Conservation (phyloP, 352 stramenopile species). For the Phytophthora chlamydospora region DNA sequence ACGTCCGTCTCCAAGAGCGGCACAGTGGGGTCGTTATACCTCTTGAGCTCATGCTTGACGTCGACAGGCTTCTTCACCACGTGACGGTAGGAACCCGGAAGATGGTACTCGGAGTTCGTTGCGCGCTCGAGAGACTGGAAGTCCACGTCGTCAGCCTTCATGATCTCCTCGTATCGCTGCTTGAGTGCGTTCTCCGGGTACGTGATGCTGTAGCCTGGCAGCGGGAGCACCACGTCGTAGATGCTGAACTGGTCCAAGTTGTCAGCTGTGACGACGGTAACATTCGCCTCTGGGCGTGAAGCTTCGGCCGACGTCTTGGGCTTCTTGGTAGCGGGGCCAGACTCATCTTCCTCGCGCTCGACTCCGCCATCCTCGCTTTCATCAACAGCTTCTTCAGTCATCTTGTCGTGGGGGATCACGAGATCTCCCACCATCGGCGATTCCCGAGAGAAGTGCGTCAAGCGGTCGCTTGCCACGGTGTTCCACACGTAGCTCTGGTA, state of each 20-base stretch:
- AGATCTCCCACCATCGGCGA: conserved; percentile 91
- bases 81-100: conserved; percentile 94
- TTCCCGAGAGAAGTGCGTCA: conserved; percentile 74
- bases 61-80: conserved; percentile 90
- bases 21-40: conserved; percentile 92
- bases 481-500: conserved; percentile 99
- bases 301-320: conserved; percentile 44
- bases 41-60: conserved; percentile 91
- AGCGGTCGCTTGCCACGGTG: conserved; percentile 87
- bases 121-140: conserved; percentile 68
- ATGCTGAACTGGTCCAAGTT: conserved; percentile 93
- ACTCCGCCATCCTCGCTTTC: conserved; percentile 28
- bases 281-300: conserved; percentile 30
- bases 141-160: conserved; percentile 66
- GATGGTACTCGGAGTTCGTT: conserved; percentile 90
- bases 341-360: conserved; percentile 31
- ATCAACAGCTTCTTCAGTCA: conserved; percentile 44
- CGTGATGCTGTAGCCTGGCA: conserved; percentile 92
- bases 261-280: conserved; percentile 78
- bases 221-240: conserved; percentile 96
- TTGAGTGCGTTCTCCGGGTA: conserved; percentile 90
- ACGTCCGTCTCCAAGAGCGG: conserved; percentile 96
- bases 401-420: conserved; percentile 66
- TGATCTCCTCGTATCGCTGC: conserved; percentile 64
- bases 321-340: conserved; percentile 30